These are phyloP conservation scores for Discostella pseudostelligera DNA, from an alignment of 108 stramenopile species.

Conservation along the genomic window DNA sequence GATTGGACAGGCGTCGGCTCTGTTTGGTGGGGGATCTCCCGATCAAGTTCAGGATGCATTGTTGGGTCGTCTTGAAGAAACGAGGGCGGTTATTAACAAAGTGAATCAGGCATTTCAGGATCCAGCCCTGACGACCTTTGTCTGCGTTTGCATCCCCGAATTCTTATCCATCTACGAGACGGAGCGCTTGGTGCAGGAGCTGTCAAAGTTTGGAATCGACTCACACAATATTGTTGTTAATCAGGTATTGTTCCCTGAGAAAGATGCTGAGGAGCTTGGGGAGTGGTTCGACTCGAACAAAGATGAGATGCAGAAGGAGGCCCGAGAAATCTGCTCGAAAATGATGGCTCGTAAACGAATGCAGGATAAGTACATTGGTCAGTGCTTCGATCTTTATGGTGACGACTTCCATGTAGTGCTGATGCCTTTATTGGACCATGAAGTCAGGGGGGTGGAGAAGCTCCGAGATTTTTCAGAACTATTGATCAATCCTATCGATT, in stretches of 20 bases:
- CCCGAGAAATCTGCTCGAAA: constrained; percentile 93
- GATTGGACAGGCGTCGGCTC: constrained; percentile 91
- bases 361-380: constrained; percentile 99
- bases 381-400: constrained; percentile 98
- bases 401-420: constrained; percentile 98
- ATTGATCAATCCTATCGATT: constrained; percentile 87
- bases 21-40: constrained; percentile 83
- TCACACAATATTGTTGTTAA: constrained; percentile 99
- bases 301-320: constrained; percentile 81
- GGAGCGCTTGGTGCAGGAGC: constrained; percentile 99
- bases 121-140: constrained; percentile 97
- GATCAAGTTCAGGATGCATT: constrained; percentile 79
- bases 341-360: constrained; percentile 97
- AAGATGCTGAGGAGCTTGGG: constrained; percentile 93
- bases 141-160: constrained; percentile 99
- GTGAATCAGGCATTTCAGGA: constrained; percentile 96
- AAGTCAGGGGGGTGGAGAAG: constrained; percentile 91
- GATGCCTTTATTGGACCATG: constrained; percentile 97
- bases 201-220: constrained; percentile 98
- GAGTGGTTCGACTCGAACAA: constrained; percentile 91
- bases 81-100: constrained; percentile 88
- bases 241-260: constrained; percentile 98
- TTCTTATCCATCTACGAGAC: constrained; percentile 99
- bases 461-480: constrained; percentile 85
- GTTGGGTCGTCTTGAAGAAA: constrained; percentile 91